Conservation (phyloP, 495 filamentous ascomycete species). For the Penicillium roqueforti region DNA sequence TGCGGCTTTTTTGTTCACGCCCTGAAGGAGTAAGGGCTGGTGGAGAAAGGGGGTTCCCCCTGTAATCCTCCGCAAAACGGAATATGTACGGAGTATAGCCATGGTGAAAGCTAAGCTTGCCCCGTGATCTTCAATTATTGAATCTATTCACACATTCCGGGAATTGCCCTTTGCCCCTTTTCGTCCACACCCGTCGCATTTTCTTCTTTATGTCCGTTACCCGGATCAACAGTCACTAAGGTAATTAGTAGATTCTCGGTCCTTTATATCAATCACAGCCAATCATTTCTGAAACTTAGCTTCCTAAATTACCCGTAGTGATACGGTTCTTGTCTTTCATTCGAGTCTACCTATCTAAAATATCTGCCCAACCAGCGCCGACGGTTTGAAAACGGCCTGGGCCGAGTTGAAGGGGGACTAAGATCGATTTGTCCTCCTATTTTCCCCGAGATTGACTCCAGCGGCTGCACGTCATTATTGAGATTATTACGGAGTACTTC, state of each 20-base stretch:
- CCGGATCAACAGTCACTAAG: constrained; percentile 23
- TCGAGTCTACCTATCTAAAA: constrained; percentile 14
- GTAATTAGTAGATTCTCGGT: constrained; percentile 5
- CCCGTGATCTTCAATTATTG: constrained; percentile 3
- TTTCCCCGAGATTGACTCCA: constrained; percentile 20
- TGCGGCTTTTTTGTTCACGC: too few species aligned
- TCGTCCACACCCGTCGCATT: constrained; percentile 7
- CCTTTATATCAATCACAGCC: constrained; percentile 4
- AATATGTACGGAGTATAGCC: background rate
- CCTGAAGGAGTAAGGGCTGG: constrained; percentile 19
- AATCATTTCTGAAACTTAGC: constrained; percentile 14
- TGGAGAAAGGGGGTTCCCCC: constrained; percentile 17
- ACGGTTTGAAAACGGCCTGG: constrained; percentile 21
- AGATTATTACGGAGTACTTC: background rate
- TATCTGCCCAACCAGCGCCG: constrained; percentile 13
- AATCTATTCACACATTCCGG: constrained; percentile 1
- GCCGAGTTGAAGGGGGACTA: constrained; percentile 13
- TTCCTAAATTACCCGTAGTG: constrained; percentile 30
- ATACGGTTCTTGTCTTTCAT: constrained; percentile 11
- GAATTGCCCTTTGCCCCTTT: constrained; percentile 9
- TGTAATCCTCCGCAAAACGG: constrained; percentile 15
- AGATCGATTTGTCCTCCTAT: constrained; percentile 24
- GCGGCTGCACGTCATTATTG: constrained; percentile 19
- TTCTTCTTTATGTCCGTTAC: constrained; percentile 11
- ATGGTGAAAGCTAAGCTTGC: background rate